Base-by-base conservation (phyloP, 2,329 filamentous ascomycete species). In the Fusarium gaditjirri region DNA sequence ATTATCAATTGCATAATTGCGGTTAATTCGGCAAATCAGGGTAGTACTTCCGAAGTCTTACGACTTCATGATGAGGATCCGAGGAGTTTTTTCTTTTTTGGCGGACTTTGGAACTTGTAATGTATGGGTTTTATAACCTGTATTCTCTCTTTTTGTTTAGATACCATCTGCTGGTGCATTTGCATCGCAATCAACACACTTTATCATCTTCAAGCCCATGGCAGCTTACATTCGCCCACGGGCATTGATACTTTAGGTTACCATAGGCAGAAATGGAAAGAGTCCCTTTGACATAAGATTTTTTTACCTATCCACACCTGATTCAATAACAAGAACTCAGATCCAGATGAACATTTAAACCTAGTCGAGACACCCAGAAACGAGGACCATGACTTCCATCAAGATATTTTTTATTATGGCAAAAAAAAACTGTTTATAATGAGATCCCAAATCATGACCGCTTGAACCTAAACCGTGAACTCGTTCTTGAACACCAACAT, bases 121-220 rank as follows among this genome's bases (percentile, higher is more conserved):
- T 42, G 38, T 56, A 73, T 69, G 47, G 42, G 49, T 59, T 69
- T 12, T 13, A 14, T 41, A 57, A 72, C 61, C 59, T 53, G 63
- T 21, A 54, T 74, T 65, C 63, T 68, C 65, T 77, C 72, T 64
- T 67, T 67, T 77, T 76, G 50, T 65, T 76, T 74, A 73, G 74
- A 78, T 78, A 76, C 75, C 75, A 74, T 65, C 59, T 73, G 44
- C 50, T 66, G 64, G 61, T 72, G 68, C 55, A 52, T 61, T 59
- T 72, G 59, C 67, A 52, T 69, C 60, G 42, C 60, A 70, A 44
- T 25, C 47, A 72, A 55, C 35, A 59, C 43, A 61, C 50, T 56
- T 68, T 57, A 56, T 68, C 50, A 57, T 43, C 50, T 57, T 57
- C n/a, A 27, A 19, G 38, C 19, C 27, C n/a, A 17, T 33, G 29